phyloP scores from a whole-genome alignment of 2,329 filamentous ascomycete species.

The Pseudocercospora eumusae region DNA sequence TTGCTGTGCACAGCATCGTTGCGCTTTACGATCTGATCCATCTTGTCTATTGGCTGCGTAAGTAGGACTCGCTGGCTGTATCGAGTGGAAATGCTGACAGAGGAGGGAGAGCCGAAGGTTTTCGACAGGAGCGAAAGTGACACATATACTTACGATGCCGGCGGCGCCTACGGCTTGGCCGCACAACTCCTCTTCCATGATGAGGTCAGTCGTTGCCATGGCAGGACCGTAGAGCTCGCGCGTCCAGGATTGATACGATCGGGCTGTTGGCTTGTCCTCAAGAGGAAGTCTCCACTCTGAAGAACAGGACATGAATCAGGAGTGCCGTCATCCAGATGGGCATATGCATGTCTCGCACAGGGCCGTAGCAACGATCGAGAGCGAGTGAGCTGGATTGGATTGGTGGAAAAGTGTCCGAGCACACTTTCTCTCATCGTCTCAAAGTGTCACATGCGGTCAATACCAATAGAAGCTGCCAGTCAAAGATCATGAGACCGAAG shows the following conservation, averaged over 20 bases:
- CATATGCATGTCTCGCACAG: slow-evolving; percentile 2
- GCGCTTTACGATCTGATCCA: slow-evolving; percentile 21
- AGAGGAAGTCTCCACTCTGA: slow-evolving; percentile 2
- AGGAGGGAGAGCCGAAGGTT: neutral
- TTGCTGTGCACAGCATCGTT: slow-evolving; percentile 19
- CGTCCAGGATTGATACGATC: slow-evolving; percentile 4
- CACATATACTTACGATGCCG: slow-evolving; percentile 5
- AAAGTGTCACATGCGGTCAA: neutral
- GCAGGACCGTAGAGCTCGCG: slow-evolving; percentile 2
- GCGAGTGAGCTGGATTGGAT: neutral
- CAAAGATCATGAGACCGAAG: slow-evolving; percentile 8
- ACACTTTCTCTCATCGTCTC: slow-evolving; percentile 1
- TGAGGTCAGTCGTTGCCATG: slow-evolving; percentile 9
- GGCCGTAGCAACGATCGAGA: neutral
- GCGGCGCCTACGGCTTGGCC: neutral
- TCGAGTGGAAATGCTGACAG: neutral
- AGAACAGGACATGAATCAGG: slow-evolving; percentile 6
- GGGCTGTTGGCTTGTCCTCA: slow-evolving; percentile 5
- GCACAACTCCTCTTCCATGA: neutral
- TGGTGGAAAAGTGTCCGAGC: neutral
- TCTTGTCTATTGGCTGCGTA: slow-evolving; percentile 5
- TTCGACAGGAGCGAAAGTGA: neutral
- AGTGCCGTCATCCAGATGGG: slow-evolving; percentile 5
- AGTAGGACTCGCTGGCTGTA: neutral
- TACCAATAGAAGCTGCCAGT: slow-evolving; percentile 5